These are phyloP conservation scores for Capronia epimyces DNA, from an alignment of 2,329 filamentous ascomycete species.

Conservation along the genomic window DNA sequence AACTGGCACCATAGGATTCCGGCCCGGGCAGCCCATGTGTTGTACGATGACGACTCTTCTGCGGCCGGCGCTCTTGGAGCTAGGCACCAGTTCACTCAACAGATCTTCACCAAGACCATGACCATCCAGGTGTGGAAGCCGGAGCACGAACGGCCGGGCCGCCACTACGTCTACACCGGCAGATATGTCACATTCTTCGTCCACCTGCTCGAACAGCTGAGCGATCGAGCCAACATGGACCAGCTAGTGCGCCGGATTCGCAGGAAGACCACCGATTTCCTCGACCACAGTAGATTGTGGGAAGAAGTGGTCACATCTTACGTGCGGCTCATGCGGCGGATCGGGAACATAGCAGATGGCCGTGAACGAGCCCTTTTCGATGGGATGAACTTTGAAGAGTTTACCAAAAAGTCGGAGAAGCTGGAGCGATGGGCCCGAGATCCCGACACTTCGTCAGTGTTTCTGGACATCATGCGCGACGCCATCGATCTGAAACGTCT, in stretches of 20 bases:
- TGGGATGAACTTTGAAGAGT: conserved; percentile 60
- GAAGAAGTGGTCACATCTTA: conserved; percentile 56
- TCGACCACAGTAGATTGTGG: conserved; percentile 59
- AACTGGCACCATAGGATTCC: conserved; percentile 95
- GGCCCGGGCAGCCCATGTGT: conserved; percentile 56
- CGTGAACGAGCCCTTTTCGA: conserved; percentile 63
- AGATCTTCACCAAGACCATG: conserved; percentile 93
- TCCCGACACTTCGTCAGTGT: conserved; percentile 42
- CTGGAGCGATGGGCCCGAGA: conserved; percentile 56
- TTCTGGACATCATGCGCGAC: conserved; percentile 60
- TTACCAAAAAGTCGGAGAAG: conserved; percentile 53
- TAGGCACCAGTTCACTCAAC: conserved; percentile 71
- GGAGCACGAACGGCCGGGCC: conserved; percentile 73
- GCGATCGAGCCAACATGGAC: conserved; percentile 71
- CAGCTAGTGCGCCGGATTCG: conserved; percentile 71
- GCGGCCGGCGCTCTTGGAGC: conserved; percentile 54
- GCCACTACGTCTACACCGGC: conserved; percentile 87
- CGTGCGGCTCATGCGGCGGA: conserved; percentile 53
- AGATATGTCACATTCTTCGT: conserved; percentile 81
- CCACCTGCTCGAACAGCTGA: conserved; percentile 64
- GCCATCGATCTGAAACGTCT: conserved; percentile 67
- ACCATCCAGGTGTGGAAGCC: conserved; percentile 93
- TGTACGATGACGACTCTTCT: conserved; percentile 53
- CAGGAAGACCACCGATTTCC: conserved; percentile 71
- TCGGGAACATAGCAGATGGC: conserved; percentile 53